Base-by-base conservation (phyloP, 1,284 basidiomycete species). In the Coniferiporia weirii region DNA sequence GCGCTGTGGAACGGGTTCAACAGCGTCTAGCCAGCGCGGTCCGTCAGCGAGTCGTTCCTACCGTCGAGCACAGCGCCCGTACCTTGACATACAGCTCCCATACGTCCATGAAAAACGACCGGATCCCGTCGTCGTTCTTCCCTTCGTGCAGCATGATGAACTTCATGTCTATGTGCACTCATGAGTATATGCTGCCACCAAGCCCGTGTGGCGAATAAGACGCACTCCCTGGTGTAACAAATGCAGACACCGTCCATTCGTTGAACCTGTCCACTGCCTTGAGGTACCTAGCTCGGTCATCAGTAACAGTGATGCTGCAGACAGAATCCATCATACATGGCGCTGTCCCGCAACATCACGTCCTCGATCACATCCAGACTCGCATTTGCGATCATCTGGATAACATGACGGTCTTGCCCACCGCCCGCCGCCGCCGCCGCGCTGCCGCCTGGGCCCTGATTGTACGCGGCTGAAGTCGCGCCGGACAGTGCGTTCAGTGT, bases 41-140 rank as follows among this genome's bases (percentile, higher is more conserved):
- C 44, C 17, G 43, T 61, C 51, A 52, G 48, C 49, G 34, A 7
- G 27, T 27, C 27, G 27, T 27, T 52, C 49, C 32, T 12, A 13
- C 22, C 46, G 35, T 32, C 56, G 10, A 15, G 3, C 3, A 40
- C 38, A 40, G 38, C 17, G 22, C 51, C 65, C 82, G 65, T 66
- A 94, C 94, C 85, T 97, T 97, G 47, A 95, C 83, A 74, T 95
- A 97, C 66, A 89, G 69, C 78, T 98, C 95, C 95, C 95, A 98
- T 32, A 95, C 86, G 22, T 97, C 95, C 68, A 84, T 83, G 68
- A 98, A 91, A 78, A 98, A 98, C 55, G 80, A 71, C 62, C 87
- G 82, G 72, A 98, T 96, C 5, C 94, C 94, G 56, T 98, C 95
- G 74, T 98, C 95, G 75, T 96, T 97, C 79, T 93, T 95, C 17